Base-by-base conservation (phyloP, 164 flowering plant genomes). In the Platanus orientalis region DNA sequence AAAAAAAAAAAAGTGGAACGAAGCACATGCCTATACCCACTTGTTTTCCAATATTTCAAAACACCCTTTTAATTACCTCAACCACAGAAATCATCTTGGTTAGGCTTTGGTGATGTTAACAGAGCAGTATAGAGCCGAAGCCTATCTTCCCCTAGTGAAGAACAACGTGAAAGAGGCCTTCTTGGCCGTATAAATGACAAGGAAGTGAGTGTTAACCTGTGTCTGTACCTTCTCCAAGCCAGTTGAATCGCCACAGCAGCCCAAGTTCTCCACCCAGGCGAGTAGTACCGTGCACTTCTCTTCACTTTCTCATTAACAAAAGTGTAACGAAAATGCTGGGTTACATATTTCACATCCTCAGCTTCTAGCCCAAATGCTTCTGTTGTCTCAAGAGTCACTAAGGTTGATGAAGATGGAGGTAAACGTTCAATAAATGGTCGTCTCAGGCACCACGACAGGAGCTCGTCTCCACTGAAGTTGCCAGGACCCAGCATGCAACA, bases 261-360 rank as follows among this genome's bases (percentile, higher is more conserved):
- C 98, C 98, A 89, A 13, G 98, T 94, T 47, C 98, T 73, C 97
- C 97, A 94, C 13, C 98, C 95, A 0, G 96, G 96, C 0, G 97
- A 94, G 66, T 90, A 94, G 47, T 94, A 94, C 34, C 96, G 61
- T 6, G 97, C 96, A 54, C 96, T 90, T 28, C 97, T 79, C 75
- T 79, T 87, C 50, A 90, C 90, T 60, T 70, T 88, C 47, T 94
- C 98, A 20, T 84, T 90, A 44, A 86, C 80, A 62, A 94, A 94
- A 1, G 92, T 94, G 84, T 90, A 93, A 6, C 96, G 70, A 53
- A 94, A 94, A 73, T 94, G 97, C 51, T 90, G 93, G 0, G 98
- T 94, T 26, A 90, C 98, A 50, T 94, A 94, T 67, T 86, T 94
- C 4, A 94, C 85, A 53, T 90, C 98, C 14, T 76, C 83, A 0